phyloP scores from a whole-genome alignment of 2,329 filamentous ascomycete species.

The Herpotrichia juniperi region DNA sequence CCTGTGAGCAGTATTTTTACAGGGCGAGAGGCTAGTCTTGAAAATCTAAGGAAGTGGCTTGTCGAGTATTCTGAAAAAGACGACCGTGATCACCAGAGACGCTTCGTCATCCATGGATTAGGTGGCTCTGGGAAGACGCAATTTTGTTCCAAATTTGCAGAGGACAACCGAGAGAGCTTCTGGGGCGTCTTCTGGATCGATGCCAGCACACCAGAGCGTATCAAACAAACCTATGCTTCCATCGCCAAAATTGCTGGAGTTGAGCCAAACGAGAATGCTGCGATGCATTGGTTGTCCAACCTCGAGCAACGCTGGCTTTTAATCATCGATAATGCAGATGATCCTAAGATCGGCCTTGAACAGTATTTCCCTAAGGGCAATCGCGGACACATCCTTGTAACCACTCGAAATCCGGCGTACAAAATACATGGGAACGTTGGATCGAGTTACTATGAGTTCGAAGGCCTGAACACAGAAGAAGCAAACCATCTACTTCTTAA shows the following conservation, averaged over 20 bases:
- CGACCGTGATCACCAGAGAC: slow-evolving; percentile 20
- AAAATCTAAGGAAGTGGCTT: slow-evolving; percentile 5
- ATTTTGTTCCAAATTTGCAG: slow-evolving; percentile 43
- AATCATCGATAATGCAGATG: slow-evolving; percentile 39
- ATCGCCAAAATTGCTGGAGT: slow-evolving; percentile 33
- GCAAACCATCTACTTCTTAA: slow-evolving; percentile 28
- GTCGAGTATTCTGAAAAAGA: neutral
- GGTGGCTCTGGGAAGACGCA: slow-evolving; percentile 48
- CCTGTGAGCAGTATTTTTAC: slow-evolving; percentile 22
- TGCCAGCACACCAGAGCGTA: slow-evolving; percentile 25
- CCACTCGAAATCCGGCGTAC: slow-evolving; percentile 30
- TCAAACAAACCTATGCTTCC: slow-evolving; percentile 26
- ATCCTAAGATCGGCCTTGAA: slow-evolving; percentile 20
- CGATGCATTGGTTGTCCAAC: slow-evolving; percentile 17
- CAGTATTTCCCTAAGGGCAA: slow-evolving; percentile 30
- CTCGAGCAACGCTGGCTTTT: slow-evolving; percentile 28
- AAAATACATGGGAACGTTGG: slow-evolving; percentile 28
- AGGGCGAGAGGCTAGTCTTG: slow-evolving; percentile 14
- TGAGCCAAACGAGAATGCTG: slow-evolving; percentile 34
- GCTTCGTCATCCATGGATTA: slow-evolving; percentile 44
- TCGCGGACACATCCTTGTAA: slow-evolving; percentile 32
- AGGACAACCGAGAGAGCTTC: slow-evolving; percentile 34
- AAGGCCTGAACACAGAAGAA: slow-evolving; percentile 21
- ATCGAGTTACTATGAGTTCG: slow-evolving; percentile 24
- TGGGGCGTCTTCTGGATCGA: slow-evolving; percentile 44